Conservation (phyloP, 2,329 filamentous ascomycete species). For the Phoma sp. region DNA sequence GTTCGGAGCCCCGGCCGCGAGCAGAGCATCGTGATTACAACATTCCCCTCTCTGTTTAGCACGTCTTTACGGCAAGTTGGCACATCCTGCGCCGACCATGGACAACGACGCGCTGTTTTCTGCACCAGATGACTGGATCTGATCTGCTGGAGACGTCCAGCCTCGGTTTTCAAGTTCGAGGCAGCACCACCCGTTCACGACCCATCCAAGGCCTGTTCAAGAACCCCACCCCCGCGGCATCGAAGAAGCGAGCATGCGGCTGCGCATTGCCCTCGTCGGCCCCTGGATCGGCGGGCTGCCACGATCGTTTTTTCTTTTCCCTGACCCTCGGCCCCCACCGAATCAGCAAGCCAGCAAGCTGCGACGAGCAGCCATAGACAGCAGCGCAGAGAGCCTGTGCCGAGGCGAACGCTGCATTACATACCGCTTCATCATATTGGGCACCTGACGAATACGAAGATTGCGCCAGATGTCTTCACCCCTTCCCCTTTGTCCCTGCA, state of each 20-base stretch:
- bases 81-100: background rate
- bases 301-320: background rate
- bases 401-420: background rate
- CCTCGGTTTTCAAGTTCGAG: too few relatives aligned
- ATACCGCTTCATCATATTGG: background rate
- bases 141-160: too few relatives aligned
- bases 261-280: slow-evolving; percentile 3
- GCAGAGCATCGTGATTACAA: slow-evolving; percentile 9
- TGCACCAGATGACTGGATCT: too few relatives aligned
- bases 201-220: too few relatives aligned
- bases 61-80: background rate
- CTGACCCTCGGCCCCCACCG: background rate
- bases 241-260: slow-evolving; percentile 1
- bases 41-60: background rate
- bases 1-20: slow-evolving; percentile 7
- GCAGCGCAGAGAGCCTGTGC: background rate
- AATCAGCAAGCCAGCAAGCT: background rate
- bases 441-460: slow-evolving; percentile 6
- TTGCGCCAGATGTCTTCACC: slow-evolving; percentile 2
- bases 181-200: background rate
- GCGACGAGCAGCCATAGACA: background rate
- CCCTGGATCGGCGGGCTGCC: slow-evolving; percentile 8
- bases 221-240: slow-evolving; percentile 4
- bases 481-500: slow-evolving; percentile 14
- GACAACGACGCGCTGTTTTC: too few relatives aligned